These are phyloP conservation scores for Colletotrichum sp. DNA, from an alignment of 2,329 filamentous ascomycete species.

Conservation along the genomic window DNA sequence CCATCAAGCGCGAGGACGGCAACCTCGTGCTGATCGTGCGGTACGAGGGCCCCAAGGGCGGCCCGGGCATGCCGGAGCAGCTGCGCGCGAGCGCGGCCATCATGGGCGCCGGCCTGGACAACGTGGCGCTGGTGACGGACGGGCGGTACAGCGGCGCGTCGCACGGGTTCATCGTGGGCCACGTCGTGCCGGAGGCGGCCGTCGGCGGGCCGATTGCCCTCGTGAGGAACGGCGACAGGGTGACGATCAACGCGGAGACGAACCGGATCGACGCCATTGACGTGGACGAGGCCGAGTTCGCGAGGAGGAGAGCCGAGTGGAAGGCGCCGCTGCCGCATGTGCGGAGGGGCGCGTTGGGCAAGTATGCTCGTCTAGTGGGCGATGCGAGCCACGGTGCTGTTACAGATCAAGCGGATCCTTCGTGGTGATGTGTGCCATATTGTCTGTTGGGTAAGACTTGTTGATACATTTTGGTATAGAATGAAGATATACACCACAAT, in stretches of 20 bases:
- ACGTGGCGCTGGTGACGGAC: slow-evolving; percentile 91
- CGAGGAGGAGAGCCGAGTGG: slow-evolving; percentile 69
- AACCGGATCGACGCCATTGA: slow-evolving; percentile 74
- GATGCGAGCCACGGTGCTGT: slow-evolving; percentile 93
- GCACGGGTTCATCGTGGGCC: slow-evolving; percentile 93
- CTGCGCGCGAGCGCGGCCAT: slow-evolving; percentile 87
- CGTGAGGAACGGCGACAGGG: slow-evolving; percentile 78
- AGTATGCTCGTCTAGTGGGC: slow-evolving; percentile 86
- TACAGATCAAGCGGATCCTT: slow-evolving; percentile 64
- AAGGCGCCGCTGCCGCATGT: slow-evolving; percentile 73
- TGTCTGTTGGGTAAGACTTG: not conserved
- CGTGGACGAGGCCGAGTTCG: slow-evolving; percentile 74
- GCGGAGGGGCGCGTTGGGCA: slow-evolving; percentile 83
- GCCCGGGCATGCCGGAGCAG: slow-evolving; percentile 96
- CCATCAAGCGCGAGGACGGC: slow-evolving; percentile 59
- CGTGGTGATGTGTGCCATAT: slow-evolving; percentile 17
- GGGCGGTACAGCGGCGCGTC: slow-evolving; percentile 87
- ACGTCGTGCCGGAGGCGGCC: slow-evolving; percentile 89
- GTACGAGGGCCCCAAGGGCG: slow-evolving; percentile 92
- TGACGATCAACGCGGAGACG: slow-evolving; percentile 84
- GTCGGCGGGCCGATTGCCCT: slow-evolving; percentile 88
- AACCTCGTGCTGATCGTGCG: slow-evolving; percentile 90
- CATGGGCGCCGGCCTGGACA: slow-evolving; percentile 88
- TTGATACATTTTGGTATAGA: not conserved
- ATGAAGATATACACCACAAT: not conserved